Percentiles rank a stretch among this genome's conserved stretches.
Conservation (phyloP, 805 yeast genomes). For the Candida schatavii region DNA sequence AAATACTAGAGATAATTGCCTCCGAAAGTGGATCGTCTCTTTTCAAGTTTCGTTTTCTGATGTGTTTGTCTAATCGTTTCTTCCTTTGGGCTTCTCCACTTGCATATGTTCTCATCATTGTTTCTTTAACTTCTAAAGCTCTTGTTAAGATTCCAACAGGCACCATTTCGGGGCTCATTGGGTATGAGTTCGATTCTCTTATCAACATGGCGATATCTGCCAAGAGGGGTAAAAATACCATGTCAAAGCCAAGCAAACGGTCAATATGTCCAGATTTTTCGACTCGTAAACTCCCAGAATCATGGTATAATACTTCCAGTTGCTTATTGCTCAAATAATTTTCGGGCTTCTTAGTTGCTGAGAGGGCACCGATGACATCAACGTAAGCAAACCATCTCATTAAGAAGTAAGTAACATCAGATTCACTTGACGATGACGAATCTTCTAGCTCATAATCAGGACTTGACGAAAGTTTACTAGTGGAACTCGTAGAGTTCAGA, state of each 20-base stretch:
- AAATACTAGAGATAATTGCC: slow-evolving; percentile 17
- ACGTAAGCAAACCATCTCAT: slow-evolving; percentile 68
- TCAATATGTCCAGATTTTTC: slow-evolving; percentile 45
- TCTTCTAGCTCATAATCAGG: not conserved
- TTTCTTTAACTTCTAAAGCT: slow-evolving; percentile 27
- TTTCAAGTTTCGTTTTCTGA: slow-evolving; percentile 4
- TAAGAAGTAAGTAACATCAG: slow-evolving; percentile 51
- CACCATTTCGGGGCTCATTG: slow-evolving; percentile 8
- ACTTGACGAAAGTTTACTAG: not conserved
- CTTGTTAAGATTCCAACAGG: slow-evolving; percentile 19
- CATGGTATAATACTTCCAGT: slow-evolving; percentile 12
- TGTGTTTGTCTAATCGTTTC: slow-evolving; percentile 17
- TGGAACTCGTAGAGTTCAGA: not conserved
- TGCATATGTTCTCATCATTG: slow-evolving; percentile 16
- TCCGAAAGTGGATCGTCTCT: slow-evolving; percentile 11
- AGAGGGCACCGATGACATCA: slow-evolving; percentile 61
- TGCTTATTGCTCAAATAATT: slow-evolving; percentile 20
- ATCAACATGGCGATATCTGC: slow-evolving; percentile 44
- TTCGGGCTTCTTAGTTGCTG: slow-evolving; percentile 45
- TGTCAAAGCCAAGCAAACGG: slow-evolving; percentile 64
- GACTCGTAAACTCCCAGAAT: slow-evolving; percentile 13
- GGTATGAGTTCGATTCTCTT: slow-evolving; percentile 22
- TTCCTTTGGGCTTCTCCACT: slow-evolving; percentile 28
- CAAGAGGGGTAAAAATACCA: slow-evolving; percentile 55
- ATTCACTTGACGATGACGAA: slow-evolving; percentile 21